Conservation (phyloP, 2,329 filamentous ascomycete species). For the Paradendryphiella salina region DNA sequence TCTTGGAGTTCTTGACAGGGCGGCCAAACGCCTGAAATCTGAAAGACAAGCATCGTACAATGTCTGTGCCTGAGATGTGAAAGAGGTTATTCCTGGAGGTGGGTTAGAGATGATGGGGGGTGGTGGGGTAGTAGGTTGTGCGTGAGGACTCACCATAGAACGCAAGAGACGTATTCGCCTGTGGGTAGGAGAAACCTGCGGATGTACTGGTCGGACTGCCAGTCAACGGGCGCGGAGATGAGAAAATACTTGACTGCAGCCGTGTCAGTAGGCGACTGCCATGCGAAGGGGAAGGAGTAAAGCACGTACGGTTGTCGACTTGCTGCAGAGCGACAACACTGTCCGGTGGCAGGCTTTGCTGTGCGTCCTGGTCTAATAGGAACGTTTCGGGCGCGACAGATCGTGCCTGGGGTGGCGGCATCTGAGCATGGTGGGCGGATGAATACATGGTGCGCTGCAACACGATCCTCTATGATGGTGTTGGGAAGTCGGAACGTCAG, state of each 20-base stretch:
- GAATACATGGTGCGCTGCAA: conserved; percentile 54
- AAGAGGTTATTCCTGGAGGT: conserved; percentile 87
- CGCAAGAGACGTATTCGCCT: conserved; percentile 97
- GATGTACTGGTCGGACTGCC: conserved; percentile 95
- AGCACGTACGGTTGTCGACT: conserved; percentile 86
- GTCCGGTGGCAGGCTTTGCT: conserved; percentile 93
- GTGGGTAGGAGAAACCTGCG: conserved; percentile 92
- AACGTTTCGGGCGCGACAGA: conserved; percentile 90
- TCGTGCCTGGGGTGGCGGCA: conserved; percentile 77
- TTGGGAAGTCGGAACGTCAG: conserved; percentile 36
- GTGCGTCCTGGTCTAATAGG: conserved; percentile 95
- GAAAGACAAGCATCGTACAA: conserved; percentile 96
- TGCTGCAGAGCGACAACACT: conserved; percentile 96
- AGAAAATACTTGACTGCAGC: conserved; percentile 95
- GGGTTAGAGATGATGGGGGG: conserved; percentile 31
- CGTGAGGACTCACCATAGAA: conserved; percentile 68
- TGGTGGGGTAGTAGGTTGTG: background rate
- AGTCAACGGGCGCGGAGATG: conserved; percentile 97
- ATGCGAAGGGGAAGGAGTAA: conserved; percentile 18
- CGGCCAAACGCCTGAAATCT: conserved; percentile 98
- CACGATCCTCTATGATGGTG: conserved; percentile 38
- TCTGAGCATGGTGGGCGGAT: conserved; percentile 66
- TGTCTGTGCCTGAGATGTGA: conserved; percentile 98
- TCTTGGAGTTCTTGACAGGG: conserved; percentile 99
- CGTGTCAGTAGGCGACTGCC: conserved; percentile 36